A percentile compares a stretch with the other conserved stretches of the same genome.
Conservation (phyloP, 352 stramenopile genomes). For the Phytophthora megakarya region DNA sequence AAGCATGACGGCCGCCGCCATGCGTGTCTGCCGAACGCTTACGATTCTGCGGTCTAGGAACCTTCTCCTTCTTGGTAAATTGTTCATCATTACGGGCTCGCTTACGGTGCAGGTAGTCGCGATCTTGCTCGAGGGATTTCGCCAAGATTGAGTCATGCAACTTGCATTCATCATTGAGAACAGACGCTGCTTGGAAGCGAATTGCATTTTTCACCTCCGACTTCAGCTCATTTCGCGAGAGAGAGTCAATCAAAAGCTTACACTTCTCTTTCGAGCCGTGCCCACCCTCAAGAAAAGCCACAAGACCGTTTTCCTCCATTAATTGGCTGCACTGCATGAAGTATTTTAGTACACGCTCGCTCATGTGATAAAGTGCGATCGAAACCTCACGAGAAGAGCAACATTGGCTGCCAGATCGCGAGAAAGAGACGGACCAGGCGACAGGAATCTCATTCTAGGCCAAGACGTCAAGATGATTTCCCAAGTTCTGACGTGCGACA, state of each 20-base stretch:
- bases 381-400: too few species aligned
- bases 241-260: conserved; percentile 19
- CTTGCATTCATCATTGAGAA: conserved; percentile 12
- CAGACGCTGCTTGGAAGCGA: conserved; percentile 10
- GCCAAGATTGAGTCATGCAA: conserved; percentile 16
- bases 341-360: too few species aligned
- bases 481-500: too few species aligned
- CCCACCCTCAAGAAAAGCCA: too few species aligned
- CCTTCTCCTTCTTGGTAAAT: conserved; percentile 1
- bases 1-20: background rate
- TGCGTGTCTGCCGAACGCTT: background rate
- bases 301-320: too few species aligned
- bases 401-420: too few species aligned
- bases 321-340: too few species aligned
- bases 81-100: conserved; percentile 14
- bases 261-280: conserved; percentile 10
- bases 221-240: conserved; percentile 11
- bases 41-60: background rate
- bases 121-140: conserved; percentile 14
- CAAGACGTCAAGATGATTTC: too few species aligned
- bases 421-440: too few species aligned
- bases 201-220: conserved; percentile 14
- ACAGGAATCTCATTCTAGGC: too few species aligned
- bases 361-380: too few species aligned
- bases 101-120: conserved; percentile 10